A percentile compares a stretch with the other conserved stretches of the same genome.
Evolutionary conservation across 2,329 filamentous ascomycete species (phyloP).

Genomic region (Cordyceps fumosorosea): DNA sequence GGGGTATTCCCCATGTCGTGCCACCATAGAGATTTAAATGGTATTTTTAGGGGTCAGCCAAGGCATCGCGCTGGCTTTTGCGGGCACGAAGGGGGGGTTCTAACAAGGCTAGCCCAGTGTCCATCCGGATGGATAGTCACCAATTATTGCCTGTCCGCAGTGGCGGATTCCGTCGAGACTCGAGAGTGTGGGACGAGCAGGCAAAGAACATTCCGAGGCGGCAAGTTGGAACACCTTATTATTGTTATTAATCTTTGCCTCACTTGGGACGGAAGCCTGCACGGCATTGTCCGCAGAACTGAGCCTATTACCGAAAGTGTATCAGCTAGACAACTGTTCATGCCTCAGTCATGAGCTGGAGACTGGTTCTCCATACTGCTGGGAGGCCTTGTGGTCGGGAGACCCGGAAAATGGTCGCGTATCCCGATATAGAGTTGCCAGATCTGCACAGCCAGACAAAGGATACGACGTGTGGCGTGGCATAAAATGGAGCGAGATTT

Average conservation of each 20-base stretch:
- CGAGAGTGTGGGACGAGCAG: not conserved
- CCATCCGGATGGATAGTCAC: not conserved
- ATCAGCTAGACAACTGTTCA: too few relatives aligned
- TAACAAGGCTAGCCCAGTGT: not conserved
- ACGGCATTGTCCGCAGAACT: not conserved
- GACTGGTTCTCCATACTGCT: too few relatives aligned
- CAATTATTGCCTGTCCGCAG: not conserved
- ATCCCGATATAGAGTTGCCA: conserved; percentile 12
- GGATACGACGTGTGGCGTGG: not conserved
- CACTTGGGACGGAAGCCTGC: not conserved
- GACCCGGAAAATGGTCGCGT: not conserved
- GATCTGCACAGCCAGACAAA: conserved; percentile 6
- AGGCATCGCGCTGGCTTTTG: not conserved
- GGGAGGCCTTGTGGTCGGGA: too few relatives aligned
- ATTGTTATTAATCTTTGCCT: not conserved
- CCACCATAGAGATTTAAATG: too few relatives aligned
- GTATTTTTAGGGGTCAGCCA: too few relatives aligned
- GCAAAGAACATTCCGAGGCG: not conserved
- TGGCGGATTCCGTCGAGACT: not conserved
- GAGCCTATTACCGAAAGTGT: not conserved
- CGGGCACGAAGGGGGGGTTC: too few relatives aligned
- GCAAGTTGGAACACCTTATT: not conserved
- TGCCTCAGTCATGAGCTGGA: too few relatives aligned
- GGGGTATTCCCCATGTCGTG: not conserved
- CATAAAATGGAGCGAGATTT: not conserved